Evolutionary conservation across 1,284 basidiomycete species (phyloP), one percentile per base, ranked within the genome.

Genomic region (Leccinum pseudoinsigne): DNA sequence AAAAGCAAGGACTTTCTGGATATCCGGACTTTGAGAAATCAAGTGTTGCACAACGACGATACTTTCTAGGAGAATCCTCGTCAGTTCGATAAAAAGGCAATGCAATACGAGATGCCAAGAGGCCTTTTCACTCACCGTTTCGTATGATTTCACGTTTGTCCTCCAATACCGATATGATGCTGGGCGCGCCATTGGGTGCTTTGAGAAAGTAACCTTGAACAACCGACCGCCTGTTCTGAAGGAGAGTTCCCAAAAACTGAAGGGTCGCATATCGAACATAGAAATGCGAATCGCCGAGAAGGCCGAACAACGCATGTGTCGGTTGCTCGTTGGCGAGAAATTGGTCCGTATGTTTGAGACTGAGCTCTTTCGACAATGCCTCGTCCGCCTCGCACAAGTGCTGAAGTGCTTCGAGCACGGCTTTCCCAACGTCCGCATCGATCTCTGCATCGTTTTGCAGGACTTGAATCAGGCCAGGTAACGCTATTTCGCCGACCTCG

Each of bases 1-100:
- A 72, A 99, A 99, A 0, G 96, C 95, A 51, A 98, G 87, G 23
- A 98, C 89, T 79, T 98, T 99, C 74, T 98, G 97, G 57, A 99
- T 93, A 74, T 98, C 95, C 38, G 94, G 87, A 71, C 93, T 98
- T 68, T 94, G 90, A 1, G 87, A 86, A 51, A 93, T 87, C 47
- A 99, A 81, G 5, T 88, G 82, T 62, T 97, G 93, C 38, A 97
- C 82, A 74, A 97, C 86, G 12, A 90, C 83, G 40, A 98, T 86
- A 6, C 87, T 88, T 83, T 94, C 92, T 92, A 77, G 60, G 68
- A 67, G 53, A 67, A 64, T 68, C 68, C 59, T 62, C 57, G 47
- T 73, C 59, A 76, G 64, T 16, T 62, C 16, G 31, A 23, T 53
- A 8, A 31, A 40, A 9, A n/a, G 10, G 18, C 23, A 8, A 42